phyloP scores from a whole-genome alignment of 1,284 basidiomycete genomes.

The Volvariella volvacea region DNA sequence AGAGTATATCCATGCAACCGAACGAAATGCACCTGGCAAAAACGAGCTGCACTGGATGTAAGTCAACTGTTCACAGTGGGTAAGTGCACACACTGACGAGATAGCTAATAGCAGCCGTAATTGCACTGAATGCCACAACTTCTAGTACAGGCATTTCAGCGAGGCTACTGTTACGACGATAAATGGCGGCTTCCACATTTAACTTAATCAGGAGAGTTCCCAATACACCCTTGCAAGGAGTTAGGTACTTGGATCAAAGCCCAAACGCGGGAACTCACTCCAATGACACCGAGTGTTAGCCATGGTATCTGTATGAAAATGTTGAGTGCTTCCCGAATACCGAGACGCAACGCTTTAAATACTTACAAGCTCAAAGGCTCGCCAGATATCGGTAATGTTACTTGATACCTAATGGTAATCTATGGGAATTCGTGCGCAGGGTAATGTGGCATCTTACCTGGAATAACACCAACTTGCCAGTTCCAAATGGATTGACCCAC shows the following conservation, averaged over 20 bases:
- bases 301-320: conserved; percentile 48
- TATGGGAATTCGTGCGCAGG: conserved; percentile 19
- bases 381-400: conserved; percentile 49
- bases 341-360: not conserved
- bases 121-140: conserved; percentile 52
- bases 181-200: conserved; percentile 58
- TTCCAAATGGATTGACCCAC: conserved; percentile 70
- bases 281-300: conserved; percentile 52
- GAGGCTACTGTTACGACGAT: conserved; percentile 49
- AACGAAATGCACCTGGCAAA: conserved; percentile 36
- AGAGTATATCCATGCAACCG: conserved; percentile 1
- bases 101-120: conserved; percentile 65
- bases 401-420: conserved; percentile 38
- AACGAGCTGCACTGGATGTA: conserved; percentile 29
- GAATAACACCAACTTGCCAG: conserved; percentile 68
- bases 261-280: conserved; percentile 30
- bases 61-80: not conserved
- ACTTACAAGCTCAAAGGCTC: conserved; percentile 62
- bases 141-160: conserved; percentile 59
- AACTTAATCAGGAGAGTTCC: conserved; percentile 60
- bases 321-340: not conserved
- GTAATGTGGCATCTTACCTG: conserved; percentile 38
- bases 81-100: conserved; percentile 31
- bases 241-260: not conserved
- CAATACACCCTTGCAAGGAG: conserved; percentile 43